Conservation (phyloP, 208 protist species). For the Acanthamoeba culbertsoni region DNA sequence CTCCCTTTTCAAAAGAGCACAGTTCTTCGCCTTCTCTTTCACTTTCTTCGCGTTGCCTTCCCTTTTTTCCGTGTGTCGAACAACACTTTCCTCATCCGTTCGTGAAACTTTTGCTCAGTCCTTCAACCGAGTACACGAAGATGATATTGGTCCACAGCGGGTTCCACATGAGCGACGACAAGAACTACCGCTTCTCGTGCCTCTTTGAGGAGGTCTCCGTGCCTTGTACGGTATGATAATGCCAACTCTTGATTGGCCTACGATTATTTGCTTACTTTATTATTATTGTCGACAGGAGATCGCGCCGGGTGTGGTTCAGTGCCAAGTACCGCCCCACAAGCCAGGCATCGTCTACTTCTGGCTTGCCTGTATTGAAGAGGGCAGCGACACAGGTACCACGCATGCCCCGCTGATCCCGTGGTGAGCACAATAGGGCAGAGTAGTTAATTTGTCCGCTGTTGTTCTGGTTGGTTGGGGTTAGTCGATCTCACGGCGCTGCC, state of each 20-base stretch:
- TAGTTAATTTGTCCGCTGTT: background rate
- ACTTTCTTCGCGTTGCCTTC: too few relatives aligned
- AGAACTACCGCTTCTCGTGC: slow-evolving; percentile 60
- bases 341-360: slow-evolving; percentile 60
- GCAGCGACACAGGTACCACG: background rate
- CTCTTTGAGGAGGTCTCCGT: slow-evolving; percentile 48
- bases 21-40: too few relatives aligned
- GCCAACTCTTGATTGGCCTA: too few relatives aligned
- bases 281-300: too few relatives aligned
- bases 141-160: slow-evolving; percentile 51
- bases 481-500: slow-evolving; percentile 26
- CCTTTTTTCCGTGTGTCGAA: too few relatives aligned
- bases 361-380: slow-evolving; percentile 52
- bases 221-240: background rate
- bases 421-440: background rate
- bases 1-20: background rate
- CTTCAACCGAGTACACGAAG: slow-evolving; percentile 34
- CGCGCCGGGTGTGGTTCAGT: slow-evolving; percentile 20
- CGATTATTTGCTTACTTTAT: too few relatives aligned
- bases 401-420: background rate
- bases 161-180: slow-evolving; percentile 35
- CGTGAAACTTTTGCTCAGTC: too few relatives aligned
- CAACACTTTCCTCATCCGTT: too few relatives aligned
- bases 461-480: background rate
- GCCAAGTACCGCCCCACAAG: slow-evolving; percentile 32